Evolutionary conservation across 2,329 filamentous ascomycete species (phyloP), one percentile per base, ranked within the genome.

Genomic region (Colletotrichum echinochloae): DNA sequence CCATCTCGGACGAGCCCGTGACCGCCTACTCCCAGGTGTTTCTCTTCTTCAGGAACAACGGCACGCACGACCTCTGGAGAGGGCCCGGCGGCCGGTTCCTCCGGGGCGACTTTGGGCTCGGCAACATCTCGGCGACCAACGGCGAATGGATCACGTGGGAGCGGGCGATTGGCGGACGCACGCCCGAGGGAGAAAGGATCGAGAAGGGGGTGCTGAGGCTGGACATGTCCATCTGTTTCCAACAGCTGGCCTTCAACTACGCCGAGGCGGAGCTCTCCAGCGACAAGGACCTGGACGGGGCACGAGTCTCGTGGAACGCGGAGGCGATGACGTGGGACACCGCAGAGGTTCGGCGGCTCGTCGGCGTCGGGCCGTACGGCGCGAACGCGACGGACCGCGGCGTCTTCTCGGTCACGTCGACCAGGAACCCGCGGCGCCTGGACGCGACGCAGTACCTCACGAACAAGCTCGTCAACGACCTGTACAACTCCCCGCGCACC

Each of bases 221-320:
- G 9, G 71, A 72, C 56, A 63, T 68, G 48, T 72, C 72, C 7
- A 33, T 73, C 7, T 74, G 69, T n/a, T 73, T 74, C 60, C 72
- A 74, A 33, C 71, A 74, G 30, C 33, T 67, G 2, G 60, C 72
- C 0, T 49, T 73, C 44, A 73, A 74, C 56, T 57, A 66, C 9
- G 74, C 74, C 12, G 54, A 74, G 1, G 72, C 74, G n/a, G 49
- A 73, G 37, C 44, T 75, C 30, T 75, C 68, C 14, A 72, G 62
- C 20, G 57, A 72, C 0, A 63, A 62, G 18, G 74, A 76, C 52
- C 64, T 73, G 11, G 39, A 46, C 16, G 72, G 69, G 23, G 73
- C 75, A 5, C 44, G 51, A 2, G 60, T 73, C 7, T 35, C 55
- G 11, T 74, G 69, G 66, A 65, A 74, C 48, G 51, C 73, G 7